Evolutionary conservation across 2,329 filamentous ascomycete genomes (phyloP).

Genomic region (Pseudopyrenochaeta lycopersici): DNA sequence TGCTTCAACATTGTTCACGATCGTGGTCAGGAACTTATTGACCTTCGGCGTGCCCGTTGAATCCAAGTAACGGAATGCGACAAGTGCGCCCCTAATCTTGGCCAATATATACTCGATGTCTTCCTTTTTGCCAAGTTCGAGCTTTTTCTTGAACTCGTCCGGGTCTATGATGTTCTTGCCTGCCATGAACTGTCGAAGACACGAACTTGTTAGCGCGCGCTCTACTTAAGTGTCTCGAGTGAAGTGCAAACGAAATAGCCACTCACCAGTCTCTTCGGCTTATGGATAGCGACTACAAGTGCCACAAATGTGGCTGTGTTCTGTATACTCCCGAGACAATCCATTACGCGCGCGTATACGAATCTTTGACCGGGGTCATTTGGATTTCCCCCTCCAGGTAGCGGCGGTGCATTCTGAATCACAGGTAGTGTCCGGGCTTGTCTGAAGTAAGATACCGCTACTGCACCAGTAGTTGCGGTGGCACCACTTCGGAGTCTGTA

Average conservation of each 20-base stretch:
- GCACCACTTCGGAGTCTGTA: slow-evolving; percentile 11
- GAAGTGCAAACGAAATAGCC: neutral
- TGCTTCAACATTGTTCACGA: neutral
- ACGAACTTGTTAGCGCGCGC: no score
- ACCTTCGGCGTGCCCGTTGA: slow-evolving; percentile 1
- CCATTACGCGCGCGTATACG: slow-evolving; percentile 4
- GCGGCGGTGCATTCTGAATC: slow-evolving; percentile 1
- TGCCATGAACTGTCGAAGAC: no score
- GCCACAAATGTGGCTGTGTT: neutral
- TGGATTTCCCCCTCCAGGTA: slow-evolving; percentile 7
- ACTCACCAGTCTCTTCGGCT: neutral
- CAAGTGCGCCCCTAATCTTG: neutral
- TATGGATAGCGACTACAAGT: neutral
- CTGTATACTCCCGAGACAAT: neutral
- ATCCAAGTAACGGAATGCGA: neutral
- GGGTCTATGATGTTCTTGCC: neutral
- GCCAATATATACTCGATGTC: neutral
- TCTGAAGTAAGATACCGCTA: slow-evolving; percentile 10
- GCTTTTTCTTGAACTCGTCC: neutral
- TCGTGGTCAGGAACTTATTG: slow-evolving; percentile 1
- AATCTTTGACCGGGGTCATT: neutral
- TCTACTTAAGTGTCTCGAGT: no score
- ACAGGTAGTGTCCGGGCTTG: slow-evolving; percentile 3
- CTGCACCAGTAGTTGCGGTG: slow-evolving; percentile 2
- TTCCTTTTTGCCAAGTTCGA: neutral